Percentiles rank a stretch among this genome's conserved stretches.
Conservation (phyloP, 768 basidiomycete genomes). For the Hericium coralloides region DNA sequence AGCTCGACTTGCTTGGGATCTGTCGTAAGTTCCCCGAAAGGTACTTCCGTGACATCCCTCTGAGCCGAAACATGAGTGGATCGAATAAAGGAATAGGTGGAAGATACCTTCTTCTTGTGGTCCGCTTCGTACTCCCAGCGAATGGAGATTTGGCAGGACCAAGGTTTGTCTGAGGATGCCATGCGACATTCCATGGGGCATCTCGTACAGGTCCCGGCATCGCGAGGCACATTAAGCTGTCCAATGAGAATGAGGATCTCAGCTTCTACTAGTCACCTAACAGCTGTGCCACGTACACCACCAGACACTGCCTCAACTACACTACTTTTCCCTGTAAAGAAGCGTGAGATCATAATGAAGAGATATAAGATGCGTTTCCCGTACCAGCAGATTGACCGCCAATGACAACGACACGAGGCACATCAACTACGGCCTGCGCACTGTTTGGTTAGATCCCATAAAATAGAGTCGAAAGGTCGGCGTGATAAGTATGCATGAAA, state of each 20-base stretch:
- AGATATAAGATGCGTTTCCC: background rate
- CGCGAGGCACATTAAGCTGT: slow-evolving; percentile 36
- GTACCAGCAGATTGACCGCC: slow-evolving; percentile 24
- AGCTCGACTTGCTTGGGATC: slow-evolving; percentile 40
- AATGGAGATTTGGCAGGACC: slow-evolving; percentile 31
- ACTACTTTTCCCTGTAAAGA: slow-evolving; percentile 4
- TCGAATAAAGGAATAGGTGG: too few relatives aligned
- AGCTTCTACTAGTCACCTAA: background rate
- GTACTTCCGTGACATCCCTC: slow-evolving; percentile 18
- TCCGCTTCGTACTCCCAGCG: slow-evolving; percentile 30
- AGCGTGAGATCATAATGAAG: background rate
- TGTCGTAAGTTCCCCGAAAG: slow-evolving; percentile 35
- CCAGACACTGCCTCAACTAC: background rate
- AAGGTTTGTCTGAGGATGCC: slow-evolving; percentile 9
- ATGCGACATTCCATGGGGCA: slow-evolving; percentile 4
- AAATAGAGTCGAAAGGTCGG: too few relatives aligned
- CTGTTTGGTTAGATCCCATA: too few relatives aligned
- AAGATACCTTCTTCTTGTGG: slow-evolving; percentile 16
- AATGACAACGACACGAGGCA: slow-evolving; percentile 38
- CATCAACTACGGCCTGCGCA: slow-evolving; percentile 35
- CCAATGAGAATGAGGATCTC: background rate
- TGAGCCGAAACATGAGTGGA: background rate
- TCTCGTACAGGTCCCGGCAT: slow-evolving; percentile 33
- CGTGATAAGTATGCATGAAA: background rate
- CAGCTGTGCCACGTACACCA: background rate